phyloP scores from a whole-genome alignment of 228 moss, liverwort and hornwort species.

The Sphagnum fallax region DNA sequence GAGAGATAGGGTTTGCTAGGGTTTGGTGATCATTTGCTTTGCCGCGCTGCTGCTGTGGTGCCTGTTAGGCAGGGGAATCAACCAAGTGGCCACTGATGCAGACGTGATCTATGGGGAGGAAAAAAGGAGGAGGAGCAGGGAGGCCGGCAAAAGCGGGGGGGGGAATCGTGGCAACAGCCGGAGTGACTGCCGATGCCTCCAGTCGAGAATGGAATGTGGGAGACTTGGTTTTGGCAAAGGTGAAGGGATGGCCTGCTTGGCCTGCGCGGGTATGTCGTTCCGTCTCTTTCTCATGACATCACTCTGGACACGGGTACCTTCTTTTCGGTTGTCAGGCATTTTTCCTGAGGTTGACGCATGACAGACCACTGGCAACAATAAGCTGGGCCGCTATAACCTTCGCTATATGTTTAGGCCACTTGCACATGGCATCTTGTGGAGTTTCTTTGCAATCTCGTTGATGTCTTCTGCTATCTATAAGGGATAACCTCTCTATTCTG shows the following conservation, averaged over 20 bases:
- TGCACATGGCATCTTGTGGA: constrained; percentile 3
- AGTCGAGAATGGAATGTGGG: constrained; percentile 79
- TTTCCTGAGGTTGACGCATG: neutral
- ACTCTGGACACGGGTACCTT: neutral
- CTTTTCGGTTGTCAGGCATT: neutral
- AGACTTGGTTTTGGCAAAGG: constrained; percentile 94
- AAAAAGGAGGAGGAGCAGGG: constrained; percentile 46
- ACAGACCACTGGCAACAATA: neutral
- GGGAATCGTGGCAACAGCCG: constrained; percentile 35
- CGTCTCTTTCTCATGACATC: neutral
- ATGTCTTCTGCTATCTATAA: too few species aligned
- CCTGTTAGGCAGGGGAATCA: too few species aligned
- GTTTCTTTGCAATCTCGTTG: neutral
- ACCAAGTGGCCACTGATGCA: constrained; percentile 9
- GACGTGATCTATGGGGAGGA: constrained; percentile 63
- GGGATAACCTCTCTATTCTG: too few species aligned
- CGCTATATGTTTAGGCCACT: neutral
- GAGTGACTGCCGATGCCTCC: constrained; percentile 28
- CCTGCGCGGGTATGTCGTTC: constrained; percentile 76
- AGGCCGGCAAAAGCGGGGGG: constrained; percentile 73
- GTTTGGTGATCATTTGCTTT: too few species aligned
- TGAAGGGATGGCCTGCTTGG: constrained; percentile 98
- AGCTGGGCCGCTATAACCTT: neutral
- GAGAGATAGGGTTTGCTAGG: too few species aligned
- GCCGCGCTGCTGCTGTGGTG: too few species aligned